A percentile compares a stretch with the other conserved stretches of the same genome.
phyloP scores from a whole-genome alignment of 2,329 filamentous ascomycete species.

The Emmonsiellopsis sp. region DNA sequence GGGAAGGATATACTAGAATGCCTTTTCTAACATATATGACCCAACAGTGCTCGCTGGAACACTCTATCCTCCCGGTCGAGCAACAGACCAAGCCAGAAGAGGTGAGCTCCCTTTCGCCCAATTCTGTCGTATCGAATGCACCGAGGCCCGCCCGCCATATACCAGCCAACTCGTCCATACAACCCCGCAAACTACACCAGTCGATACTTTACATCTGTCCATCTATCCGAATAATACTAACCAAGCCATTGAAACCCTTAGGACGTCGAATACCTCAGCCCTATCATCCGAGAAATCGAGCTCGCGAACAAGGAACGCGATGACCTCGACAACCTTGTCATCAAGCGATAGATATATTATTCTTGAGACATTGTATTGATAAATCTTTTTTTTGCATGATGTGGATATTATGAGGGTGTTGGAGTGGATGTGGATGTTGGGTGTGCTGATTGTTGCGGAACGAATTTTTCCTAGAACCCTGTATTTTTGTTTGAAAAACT shows the following conservation, averaged over 20 bases:
- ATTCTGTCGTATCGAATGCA: too few relatives aligned
- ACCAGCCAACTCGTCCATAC: neutral
- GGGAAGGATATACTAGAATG: neutral
- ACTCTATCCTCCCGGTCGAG: slow-evolving; percentile 53
- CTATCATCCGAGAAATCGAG: slow-evolving; percentile 61
- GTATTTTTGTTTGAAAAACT: too few relatives aligned
- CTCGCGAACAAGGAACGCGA: slow-evolving; percentile 56
- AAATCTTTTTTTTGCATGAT: neutral
- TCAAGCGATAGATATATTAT: slow-evolving; percentile 28
- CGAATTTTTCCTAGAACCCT: too few relatives aligned
- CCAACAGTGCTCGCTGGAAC: slow-evolving; percentile 53
- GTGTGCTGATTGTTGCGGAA: too few relatives aligned
- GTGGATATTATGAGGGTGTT: too few relatives aligned
- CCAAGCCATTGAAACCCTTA: slow-evolving; percentile 27
- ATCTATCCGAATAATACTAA: neutral
- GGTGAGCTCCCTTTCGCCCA: slow-evolving; percentile 33
- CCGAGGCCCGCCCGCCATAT: too few relatives aligned
- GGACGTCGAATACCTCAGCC: slow-evolving; percentile 58
- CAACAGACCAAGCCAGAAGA: slow-evolving; percentile 61
- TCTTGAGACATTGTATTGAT: neutral
- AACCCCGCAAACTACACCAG: neutral
- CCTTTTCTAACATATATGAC: slow-evolving; percentile 1
- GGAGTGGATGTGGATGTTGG: too few relatives aligned
- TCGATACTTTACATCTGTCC: slow-evolving; percentile 9
- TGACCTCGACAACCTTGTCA: slow-evolving; percentile 58